Percentiles rank a stretch among this genome's conserved stretches.
These are phyloP conservation scores for Debaryomyces fabryi DNA, from an alignment of 1,139 yeast species.

Conservation along the genomic window DNA sequence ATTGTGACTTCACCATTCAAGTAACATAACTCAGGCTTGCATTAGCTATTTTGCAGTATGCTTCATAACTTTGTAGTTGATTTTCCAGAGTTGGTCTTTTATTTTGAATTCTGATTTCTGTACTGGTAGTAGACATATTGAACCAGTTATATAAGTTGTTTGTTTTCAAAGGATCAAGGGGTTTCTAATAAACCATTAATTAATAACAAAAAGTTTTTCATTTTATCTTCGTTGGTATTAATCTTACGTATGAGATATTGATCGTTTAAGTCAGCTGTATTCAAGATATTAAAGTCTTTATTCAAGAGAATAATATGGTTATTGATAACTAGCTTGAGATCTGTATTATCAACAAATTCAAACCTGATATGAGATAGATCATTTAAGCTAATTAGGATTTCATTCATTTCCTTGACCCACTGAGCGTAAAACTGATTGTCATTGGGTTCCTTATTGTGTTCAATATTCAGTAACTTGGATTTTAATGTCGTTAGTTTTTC, in stretches of 20 bases:
- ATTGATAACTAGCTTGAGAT: constrained; percentile 3
- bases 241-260: constrained; percentile 2
- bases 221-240: constrained; percentile 1
- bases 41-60: too few relatives aligned
- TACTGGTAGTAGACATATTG: too few relatives aligned
- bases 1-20: too few relatives aligned
- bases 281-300: constrained; percentile 3
- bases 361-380: not conserved
- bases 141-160: not conserved
- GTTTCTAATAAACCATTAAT: not conserved
- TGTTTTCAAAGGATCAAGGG: not conserved
- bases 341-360: constrained; percentile 1
- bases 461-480: constrained; percentile 2
- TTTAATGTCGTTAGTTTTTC: constrained; percentile 11
- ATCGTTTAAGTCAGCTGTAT: constrained; percentile 4
- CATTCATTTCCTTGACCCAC: constrained; percentile 35
- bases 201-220: not conserved
- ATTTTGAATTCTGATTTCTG: too few relatives aligned
- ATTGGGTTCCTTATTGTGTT: constrained; percentile 7
- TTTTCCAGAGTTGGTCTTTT: too few relatives aligned
- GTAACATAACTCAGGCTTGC: too few relatives aligned
- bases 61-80: too few relatives aligned
- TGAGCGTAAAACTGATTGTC: constrained; percentile 26
- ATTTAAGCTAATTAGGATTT: constrained; percentile 24
- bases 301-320: not conserved